Evolutionary conservation across 2,329 filamentous ascomycete species (phyloP), one percentile per base, ranked within the genome.

Genomic region (Didymella segeticola): DNA sequence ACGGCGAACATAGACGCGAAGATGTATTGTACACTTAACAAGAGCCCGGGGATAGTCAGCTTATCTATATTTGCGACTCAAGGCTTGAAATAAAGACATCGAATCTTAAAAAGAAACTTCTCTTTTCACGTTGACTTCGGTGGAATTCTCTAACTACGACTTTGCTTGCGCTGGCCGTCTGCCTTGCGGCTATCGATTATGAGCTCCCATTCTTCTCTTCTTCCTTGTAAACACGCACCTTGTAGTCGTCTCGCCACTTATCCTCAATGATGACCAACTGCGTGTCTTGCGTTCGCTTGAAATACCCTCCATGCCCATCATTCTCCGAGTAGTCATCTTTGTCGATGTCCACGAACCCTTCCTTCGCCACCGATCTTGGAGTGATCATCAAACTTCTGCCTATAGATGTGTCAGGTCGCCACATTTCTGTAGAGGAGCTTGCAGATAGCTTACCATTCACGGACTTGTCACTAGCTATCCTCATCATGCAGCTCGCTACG

Each of bases 201-300:
- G 31, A 51, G 23, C 38, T 45, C 15, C 26, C 26, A 12, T 23
- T 45, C 20, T 43, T 51, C 1, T 51, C 47, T 2, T 45, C 47
- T 48, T 74, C 47, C 48, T 74, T 75, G 47, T 72, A 72, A 3
- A 73, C 57, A 42, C 71, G 64, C 19, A 74, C 71, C 60, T 72
- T 70, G 53, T 70, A 73, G 39, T 71, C 69, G 46, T 75, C 72
- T 14, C 64, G 57, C 76, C 76, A 78, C 50, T 72, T 69, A 42
- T 79, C 76, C 47, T 78, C 74, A 36, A 78, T 78, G 25, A 77
- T 77, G n/a, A 68, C 63, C 22, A 79, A 57, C 57, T 79, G 77
- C 1, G 68, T 63, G 12, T 71, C 71, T 43, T 79, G 76, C 7
- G 67, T 71, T 19, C 69, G 67, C 51, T 75, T 76, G 25, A 78